These are phyloP conservation scores for Plantago ovata DNA, from an alignment of 257 asterid genomes.

Conservation along the genomic window DNA sequence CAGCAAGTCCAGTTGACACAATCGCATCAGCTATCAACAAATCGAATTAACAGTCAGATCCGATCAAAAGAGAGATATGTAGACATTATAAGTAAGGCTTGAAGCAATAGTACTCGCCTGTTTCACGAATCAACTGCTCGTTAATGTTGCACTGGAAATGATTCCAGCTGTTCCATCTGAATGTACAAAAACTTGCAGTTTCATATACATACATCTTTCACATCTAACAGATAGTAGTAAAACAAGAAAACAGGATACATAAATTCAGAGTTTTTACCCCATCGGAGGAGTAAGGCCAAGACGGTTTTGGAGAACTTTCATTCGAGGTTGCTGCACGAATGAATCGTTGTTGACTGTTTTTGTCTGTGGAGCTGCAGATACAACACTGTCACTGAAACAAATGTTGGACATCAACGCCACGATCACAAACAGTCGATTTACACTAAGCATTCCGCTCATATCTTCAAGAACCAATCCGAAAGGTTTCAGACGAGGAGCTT, in stretches of 20 bases:
- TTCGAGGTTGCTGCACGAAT: conserved; percentile 4
- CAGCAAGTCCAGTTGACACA: conserved; percentile 70
- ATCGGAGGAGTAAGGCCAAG: conserved; percentile 75
- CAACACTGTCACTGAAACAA: no score
- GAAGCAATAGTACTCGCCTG: conserved; percentile 34
- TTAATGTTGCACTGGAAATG: conserved; percentile 69
- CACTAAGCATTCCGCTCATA: no score
- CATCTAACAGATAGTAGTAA: not conserved
- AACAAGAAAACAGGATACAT: not conserved
- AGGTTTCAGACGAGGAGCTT: no score
- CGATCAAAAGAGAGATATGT: not conserved
- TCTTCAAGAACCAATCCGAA: no score
- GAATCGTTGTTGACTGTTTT: no score
- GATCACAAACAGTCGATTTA: no score
- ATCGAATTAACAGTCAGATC: not conserved
- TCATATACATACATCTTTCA: not conserved
- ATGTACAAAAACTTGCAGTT: conserved; percentile 7
- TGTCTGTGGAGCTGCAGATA: no score
- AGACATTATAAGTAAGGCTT: not conserved
- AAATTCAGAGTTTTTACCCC: conserved; percentile 46
- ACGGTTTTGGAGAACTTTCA: conserved; percentile 47
- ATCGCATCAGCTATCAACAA: conserved; percentile 71
- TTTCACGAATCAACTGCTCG: conserved; percentile 65
- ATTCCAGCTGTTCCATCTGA: conserved; percentile 99
- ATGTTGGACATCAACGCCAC: no score